These are phyloP conservation scores for Penicillium canescens DNA, from an alignment of 495 filamentous ascomycete species.

Conservation along the genomic window DNA sequence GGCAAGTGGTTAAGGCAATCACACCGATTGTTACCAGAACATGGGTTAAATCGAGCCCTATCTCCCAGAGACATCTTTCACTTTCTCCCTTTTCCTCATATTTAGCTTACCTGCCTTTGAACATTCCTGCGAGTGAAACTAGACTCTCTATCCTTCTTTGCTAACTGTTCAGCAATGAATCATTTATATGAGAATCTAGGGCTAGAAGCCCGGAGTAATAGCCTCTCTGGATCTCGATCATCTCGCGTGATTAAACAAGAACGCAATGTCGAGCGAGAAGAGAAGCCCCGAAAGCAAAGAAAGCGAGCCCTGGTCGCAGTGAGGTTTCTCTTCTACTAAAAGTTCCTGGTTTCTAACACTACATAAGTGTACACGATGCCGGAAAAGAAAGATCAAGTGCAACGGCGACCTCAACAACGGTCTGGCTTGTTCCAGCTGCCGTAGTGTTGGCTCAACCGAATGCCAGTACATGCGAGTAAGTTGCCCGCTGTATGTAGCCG, in stretches of 20 bases:
- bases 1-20: slow-evolving; percentile 18
- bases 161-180: slow-evolving; percentile 25
- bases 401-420: slow-evolving; percentile 81
- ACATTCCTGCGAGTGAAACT: not conserved
- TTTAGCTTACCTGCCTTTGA: too few relatives aligned
- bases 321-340: slow-evolving; percentile 32
- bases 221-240: slow-evolving; percentile 30
- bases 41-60: slow-evolving; percentile 32
- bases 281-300: slow-evolving; percentile 38
- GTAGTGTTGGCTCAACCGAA: slow-evolving; percentile 62
- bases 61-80: slow-evolving; percentile 21
- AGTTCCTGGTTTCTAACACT: slow-evolving; percentile 5
- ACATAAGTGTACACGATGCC: slow-evolving; percentile 80
- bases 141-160: not conserved
- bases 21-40: slow-evolving; percentile 33
- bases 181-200: slow-evolving; percentile 35
- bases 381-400: slow-evolving; percentile 95
- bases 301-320: slow-evolving; percentile 70
- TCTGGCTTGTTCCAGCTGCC: slow-evolving; percentile 80
- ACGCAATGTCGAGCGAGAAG: slow-evolving; percentile 30
- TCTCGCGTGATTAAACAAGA: slow-evolving; percentile 29
- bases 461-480: slow-evolving; percentile 83
- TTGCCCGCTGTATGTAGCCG: not conserved
- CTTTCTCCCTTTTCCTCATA: slow-evolving; percentile 11
- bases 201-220: slow-evolving; percentile 21